Percentiles rank a stretch among this genome's conserved stretches.
These are phyloP conservation scores for Leccinum fibrillosum DNA, from an alignment of 768 basidiomycete genomes.

Conservation along the genomic window DNA sequence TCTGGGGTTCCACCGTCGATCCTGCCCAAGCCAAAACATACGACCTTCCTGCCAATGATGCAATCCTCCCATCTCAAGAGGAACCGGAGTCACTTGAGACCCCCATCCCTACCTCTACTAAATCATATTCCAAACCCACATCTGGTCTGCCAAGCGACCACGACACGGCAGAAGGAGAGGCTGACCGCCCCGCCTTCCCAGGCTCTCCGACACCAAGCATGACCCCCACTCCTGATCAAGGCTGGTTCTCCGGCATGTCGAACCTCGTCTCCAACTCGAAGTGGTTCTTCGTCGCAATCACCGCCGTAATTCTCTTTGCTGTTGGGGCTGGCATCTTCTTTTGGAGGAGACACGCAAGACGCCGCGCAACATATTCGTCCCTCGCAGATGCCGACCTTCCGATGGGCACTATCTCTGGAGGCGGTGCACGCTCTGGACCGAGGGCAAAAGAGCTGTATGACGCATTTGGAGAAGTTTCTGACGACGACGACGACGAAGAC, in stretches of 20 bases:
- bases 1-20: slow-evolving; percentile 90
- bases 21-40: slow-evolving; percentile 60
- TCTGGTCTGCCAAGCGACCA: slow-evolving; percentile 86
- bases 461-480: slow-evolving; percentile 89
- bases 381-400: slow-evolving; percentile 68
- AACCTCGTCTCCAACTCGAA: slow-evolving; percentile 70
- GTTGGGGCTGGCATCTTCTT: slow-evolving; percentile 71
- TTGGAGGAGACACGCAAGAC: slow-evolving; percentile 59
- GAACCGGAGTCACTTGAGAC: slow-evolving; percentile 39
- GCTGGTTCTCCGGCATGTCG: slow-evolving; percentile 81
- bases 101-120: slow-evolving; percentile 46
- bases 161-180: slow-evolving; percentile 74
- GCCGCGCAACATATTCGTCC: slow-evolving; percentile 49
- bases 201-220: slow-evolving; percentile 37
- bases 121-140: slow-evolving; percentile 80
- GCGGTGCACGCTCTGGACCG: slow-evolving; percentile 34
- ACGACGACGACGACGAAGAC: slow-evolving; percentile 80
- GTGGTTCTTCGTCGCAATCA: slow-evolving; percentile 90
- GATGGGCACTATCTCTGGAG: slow-evolving; percentile 65
- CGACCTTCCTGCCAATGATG: slow-evolving; percentile 52
- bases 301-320: slow-evolving; percentile 74
- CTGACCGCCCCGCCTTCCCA: slow-evolving; percentile 69
- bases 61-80: slow-evolving; percentile 46
- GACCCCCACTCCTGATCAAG: slow-evolving; percentile 67
- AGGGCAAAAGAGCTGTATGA: slow-evolving; percentile 92